Conservation (phyloP, 495 filamentous ascomycete genomes). For the Geopyxis carbonaria region DNA sequence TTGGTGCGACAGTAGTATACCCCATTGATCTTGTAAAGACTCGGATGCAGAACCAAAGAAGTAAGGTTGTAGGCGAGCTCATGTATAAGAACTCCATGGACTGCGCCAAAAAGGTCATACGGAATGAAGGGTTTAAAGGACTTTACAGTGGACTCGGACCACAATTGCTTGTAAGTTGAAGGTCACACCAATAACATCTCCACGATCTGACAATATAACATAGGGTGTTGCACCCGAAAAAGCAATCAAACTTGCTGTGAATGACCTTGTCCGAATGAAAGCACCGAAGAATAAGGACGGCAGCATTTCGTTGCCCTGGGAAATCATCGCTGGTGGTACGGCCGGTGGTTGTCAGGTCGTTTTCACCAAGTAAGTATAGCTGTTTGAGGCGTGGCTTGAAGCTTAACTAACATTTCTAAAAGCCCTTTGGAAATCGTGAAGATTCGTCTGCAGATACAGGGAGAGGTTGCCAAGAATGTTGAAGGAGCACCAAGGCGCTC, state of each 20-base stretch:
- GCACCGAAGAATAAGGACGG: constrained; percentile 62
- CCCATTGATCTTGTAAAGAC: constrained; percentile 98
- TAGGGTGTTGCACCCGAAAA: constrained; percentile 89
- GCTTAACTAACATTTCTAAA: constrained; percentile 39
- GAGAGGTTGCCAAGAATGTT: constrained; percentile 77
- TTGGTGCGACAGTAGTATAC: constrained; percentile 97
- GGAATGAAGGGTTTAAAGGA: constrained; percentile 76
- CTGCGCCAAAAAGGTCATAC: constrained; percentile 78
- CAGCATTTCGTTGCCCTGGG: constrained; percentile 51
- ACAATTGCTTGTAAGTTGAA: constrained; percentile 56
- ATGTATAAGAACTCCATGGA: constrained; percentile 95
- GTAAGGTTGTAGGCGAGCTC: constrained; percentile 58
- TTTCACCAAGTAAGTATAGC: constrained; percentile 36
- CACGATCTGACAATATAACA: constrained; percentile 1
- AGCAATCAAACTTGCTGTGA: constrained; percentile 96
- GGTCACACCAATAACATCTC: background rate
- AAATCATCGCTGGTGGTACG: constrained; percentile 73
- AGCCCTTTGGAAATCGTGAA: constrained; percentile 98
- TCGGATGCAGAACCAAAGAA: constrained; percentile 92
- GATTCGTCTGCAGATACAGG: constrained; percentile 94
- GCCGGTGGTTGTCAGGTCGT: constrained; percentile 91
- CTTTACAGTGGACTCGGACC: constrained; percentile 89
- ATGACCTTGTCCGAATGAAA: constrained; percentile 67
- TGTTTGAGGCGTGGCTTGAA: constrained; percentile 1
- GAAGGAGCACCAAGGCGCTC: constrained; percentile 72